These are phyloP conservation scores for Citrullus amarus DNA, from an alignment of 306 rosid species.

Conservation along the genomic window DNA sequence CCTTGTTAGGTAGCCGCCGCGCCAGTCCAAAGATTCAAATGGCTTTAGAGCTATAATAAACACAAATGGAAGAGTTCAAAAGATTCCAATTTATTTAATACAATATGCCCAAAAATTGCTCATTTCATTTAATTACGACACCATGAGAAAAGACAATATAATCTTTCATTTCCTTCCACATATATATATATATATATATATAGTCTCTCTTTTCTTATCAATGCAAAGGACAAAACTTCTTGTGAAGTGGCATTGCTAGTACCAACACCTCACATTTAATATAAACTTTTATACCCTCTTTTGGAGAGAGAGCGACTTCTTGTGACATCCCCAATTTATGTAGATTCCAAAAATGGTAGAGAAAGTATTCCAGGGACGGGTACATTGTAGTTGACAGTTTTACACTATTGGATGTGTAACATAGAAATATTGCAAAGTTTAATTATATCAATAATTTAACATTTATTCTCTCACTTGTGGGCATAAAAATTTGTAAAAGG, in stretches of 20 bases:
- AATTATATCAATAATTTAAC: too few relatives aligned
- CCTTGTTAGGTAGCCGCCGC: background rate
- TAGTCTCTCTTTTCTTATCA: background rate
- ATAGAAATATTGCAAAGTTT: too few relatives aligned
- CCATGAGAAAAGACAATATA: background rate
- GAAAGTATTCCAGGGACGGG: too few relatives aligned
- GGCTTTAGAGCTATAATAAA: background rate
- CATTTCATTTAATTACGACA: background rate
- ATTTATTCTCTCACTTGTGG: too few relatives aligned
- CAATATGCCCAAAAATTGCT: background rate
- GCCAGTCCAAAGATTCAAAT: background rate
- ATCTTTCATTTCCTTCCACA: too few relatives aligned
- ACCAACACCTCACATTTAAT: background rate
- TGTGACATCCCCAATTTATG: background rate
- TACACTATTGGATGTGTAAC: too few relatives aligned
- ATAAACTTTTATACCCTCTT: background rate
- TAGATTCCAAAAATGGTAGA: background rate
- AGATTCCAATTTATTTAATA: background rate
- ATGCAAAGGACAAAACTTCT: background rate
- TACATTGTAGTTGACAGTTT: too few relatives aligned
- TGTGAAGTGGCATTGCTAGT: background rate
- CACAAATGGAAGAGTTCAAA: constrained; percentile 3
- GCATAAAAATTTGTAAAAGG: too few relatives aligned
- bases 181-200: too few relatives aligned
- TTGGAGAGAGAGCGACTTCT: background rate